Conservation (phyloP, 1,284 basidiomycete species). For the Cryptococcus sp. region DNA sequence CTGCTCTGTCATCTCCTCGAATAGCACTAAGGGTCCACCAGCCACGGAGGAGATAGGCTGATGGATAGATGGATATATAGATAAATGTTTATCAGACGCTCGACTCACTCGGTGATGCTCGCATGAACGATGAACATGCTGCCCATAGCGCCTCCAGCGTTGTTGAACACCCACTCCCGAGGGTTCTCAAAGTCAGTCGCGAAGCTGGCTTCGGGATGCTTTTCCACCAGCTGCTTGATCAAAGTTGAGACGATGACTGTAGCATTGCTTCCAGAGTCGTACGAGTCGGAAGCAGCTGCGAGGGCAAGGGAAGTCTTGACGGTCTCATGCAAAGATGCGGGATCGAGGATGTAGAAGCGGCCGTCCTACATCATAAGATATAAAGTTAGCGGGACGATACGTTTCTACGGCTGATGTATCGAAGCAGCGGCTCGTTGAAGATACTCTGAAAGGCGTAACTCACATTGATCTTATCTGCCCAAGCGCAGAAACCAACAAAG, state of each 20-base stretch:
- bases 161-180: constrained; percentile 92
- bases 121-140: constrained; percentile 95
- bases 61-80: background rate
- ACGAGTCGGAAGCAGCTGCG: constrained; percentile 37
- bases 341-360: constrained; percentile 72
- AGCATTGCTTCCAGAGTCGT: constrained; percentile 57
- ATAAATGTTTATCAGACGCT: background rate
- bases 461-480: constrained; percentile 37
- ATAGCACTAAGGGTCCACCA: background rate
- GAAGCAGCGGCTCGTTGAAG: background rate
- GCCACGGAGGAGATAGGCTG: constrained; percentile 6
- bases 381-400: background rate
- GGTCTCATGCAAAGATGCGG: constrained; percentile 64
- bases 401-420: background rate
- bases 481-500: constrained; percentile 30
- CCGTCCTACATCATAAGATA: constrained; percentile 39
- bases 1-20: background rate
- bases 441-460: constrained; percentile 10
- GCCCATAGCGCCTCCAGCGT: constrained; percentile 98
- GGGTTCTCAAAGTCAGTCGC: constrained; percentile 61
- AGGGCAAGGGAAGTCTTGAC: constrained; percentile 68
- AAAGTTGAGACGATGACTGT: constrained; percentile 60
- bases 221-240: constrained; percentile 71
- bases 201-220: constrained; percentile 63
- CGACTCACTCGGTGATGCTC: constrained; percentile 85